Evolutionary conservation across 2,329 filamentous ascomycete species (phyloP), one percentile per base, ranked within the genome.

Genomic region (Cladorrhinum sp.): DNA sequence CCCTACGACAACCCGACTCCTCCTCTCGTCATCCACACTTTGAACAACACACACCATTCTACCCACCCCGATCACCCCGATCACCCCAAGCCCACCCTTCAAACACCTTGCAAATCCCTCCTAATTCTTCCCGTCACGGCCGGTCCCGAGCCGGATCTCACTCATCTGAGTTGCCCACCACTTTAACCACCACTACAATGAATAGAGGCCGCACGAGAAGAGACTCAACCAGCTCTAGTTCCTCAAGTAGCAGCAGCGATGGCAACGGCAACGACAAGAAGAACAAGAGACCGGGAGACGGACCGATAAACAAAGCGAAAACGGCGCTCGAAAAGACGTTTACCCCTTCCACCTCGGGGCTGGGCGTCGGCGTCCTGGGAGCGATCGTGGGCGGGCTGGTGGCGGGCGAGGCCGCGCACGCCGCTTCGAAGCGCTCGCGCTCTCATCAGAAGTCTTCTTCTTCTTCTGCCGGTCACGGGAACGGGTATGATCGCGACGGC

Each of bases 311-410:
- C 52, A 77, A 77, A 63, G 76, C 78, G 5, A 75, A 76, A 30
- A 63, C 74, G 30, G 74, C 75, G 12, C 70, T 82, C 49, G 73
- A 79, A 50, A 73, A 77, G 61, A 79, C 77, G 52, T 84, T 85
- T 65, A 79, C 78, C 39, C 75, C 77, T 56, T 80, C 80, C 3
- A 73, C 73, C 1, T 73, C 79, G 0, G 82, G 82, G 3, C 71
- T 85, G 2, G 80, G 81, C 42, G 77, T 78, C 7, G 78, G 81
- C 23, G 75, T 85, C 8, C 69, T 85, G 2, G 82, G 82, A 16
- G 82, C 82, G 21, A 74, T 84, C 1, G 77, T 84, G 1, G 82
- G 82, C 36, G 82, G 82, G 2, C 70, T 83, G 9, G 80, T 80
- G n/a, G 82, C 79, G 16, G 75, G 78, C 26, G 78, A 82, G 66